These are phyloP conservation scores for Daldinia bambusicola DNA, from an alignment of 495 filamentous ascomycete genomes.

Conservation along the genomic window DNA sequence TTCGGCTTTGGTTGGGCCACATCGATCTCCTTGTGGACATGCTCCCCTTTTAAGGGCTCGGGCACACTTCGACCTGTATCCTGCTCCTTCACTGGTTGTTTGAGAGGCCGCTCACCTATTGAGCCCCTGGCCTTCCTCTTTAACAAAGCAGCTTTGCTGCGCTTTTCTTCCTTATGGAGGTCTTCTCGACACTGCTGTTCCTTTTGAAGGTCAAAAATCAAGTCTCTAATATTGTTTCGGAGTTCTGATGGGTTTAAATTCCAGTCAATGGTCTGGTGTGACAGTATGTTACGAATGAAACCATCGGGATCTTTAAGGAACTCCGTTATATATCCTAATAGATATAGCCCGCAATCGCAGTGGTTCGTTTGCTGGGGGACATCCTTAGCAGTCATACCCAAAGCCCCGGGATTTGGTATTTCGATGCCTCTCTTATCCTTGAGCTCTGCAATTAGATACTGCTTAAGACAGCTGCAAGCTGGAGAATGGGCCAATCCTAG, in stretches of 20 bases:
- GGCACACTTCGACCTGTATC: neutral
- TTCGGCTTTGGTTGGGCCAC: neutral
- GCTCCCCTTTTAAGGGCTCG: neutral
- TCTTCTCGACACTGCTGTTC: slow-evolving; percentile 47
- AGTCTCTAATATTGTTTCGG: slow-evolving; percentile 51
- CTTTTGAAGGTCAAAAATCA: slow-evolving; percentile 52
- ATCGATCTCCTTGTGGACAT: neutral
- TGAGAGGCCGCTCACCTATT: slow-evolving; percentile 2
- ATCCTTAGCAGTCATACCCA: slow-evolving; percentile 73
- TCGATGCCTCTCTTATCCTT: slow-evolving; percentile 71
- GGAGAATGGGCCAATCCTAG: slow-evolving; percentile 68
- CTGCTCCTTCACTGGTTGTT: slow-evolving; percentile 12
- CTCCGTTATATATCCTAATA: slow-evolving; percentile 82
- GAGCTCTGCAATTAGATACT: slow-evolving; percentile 81
- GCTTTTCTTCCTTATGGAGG: slow-evolving; percentile 38
- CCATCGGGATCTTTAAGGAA: slow-evolving; percentile 76
- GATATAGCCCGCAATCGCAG: slow-evolving; percentile 88
- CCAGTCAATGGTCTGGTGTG: slow-evolving; percentile 50
- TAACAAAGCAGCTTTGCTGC: slow-evolving; percentile 5
- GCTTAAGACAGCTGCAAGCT: slow-evolving; percentile 72
- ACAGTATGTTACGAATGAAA: slow-evolving; percentile 61
- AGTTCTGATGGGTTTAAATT: slow-evolving; percentile 48
- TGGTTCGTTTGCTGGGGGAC: slow-evolving; percentile 85
- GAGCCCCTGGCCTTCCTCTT: slow-evolving; percentile 2
- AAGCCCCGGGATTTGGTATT: slow-evolving; percentile 59